Base-by-base conservation (phyloP, 352 stramenopile species). In the Pythium grandisporangium region DNA sequence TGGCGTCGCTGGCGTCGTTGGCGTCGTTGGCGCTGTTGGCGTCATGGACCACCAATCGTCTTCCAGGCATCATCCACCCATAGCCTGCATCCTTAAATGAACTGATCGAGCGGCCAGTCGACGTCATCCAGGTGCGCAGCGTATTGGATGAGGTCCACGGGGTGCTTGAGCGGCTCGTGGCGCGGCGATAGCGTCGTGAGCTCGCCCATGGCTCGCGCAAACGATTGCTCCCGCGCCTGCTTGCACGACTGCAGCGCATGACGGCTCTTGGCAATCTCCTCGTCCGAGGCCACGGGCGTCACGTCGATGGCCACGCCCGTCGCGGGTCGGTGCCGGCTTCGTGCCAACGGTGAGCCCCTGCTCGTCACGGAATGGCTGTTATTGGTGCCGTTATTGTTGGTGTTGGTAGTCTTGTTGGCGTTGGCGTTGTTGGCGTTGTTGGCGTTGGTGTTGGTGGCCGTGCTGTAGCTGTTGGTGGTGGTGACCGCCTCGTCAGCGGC, bases 121-220 rank as follows among this genome's bases (percentile, higher is more conserved):
- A 76, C 53, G 53, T 87, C 65, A 44, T 88, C 75, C 6, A 90
- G 67, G 46, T 84, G 64, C 51, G 84, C 77, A 17, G 77, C 77
- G 50, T 87, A 87, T 70, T 90, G 84, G 66, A 90, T 90, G 35
- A 90, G 47, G 47, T 90, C 77, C 29, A 90, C 61, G 50, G 72
- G 70, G 47, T 84, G 70, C 57, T 82, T 80, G 51, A 90, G 70
- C 23, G 77, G 77, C 43, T 80, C 59, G 56, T 87, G 69, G 45
- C 77, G 73, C 26, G 74, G 77, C 41, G 77, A 86, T 34, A 90
- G 78, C 58, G 74, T 82, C 56, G 63, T 86, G 40, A 90, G 53
- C 20, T 72, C 67, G 29, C 71, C 71, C 77, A 90, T 90, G 4
- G 77, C 77, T 40, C 63, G 58, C 5, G 77, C 77, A 41, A 90